phyloP scores from a whole-genome alignment of 805 yeast species.

The Debaryomyces tyrocola region DNA sequence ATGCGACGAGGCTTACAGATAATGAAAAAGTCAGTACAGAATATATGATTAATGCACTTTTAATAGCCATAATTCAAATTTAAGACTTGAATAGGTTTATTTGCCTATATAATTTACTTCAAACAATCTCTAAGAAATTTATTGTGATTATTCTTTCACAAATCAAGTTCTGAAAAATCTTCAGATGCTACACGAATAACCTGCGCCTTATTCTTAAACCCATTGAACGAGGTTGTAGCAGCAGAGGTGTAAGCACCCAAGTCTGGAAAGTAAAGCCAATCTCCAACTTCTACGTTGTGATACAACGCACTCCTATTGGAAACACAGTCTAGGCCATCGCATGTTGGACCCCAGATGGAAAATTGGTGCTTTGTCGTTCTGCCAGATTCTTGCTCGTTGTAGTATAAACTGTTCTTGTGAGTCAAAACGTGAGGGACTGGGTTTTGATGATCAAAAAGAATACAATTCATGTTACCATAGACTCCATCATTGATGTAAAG shows the following conservation, averaged over 20 bases:
- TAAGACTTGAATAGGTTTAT: no score
- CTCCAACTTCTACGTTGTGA: constrained; percentile 73
- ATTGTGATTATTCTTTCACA: background rate
- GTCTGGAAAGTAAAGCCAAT: constrained; percentile 84
- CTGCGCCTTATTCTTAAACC: constrained; percentile 64
- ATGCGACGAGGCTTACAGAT: background rate
- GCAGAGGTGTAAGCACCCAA: constrained; percentile 92
- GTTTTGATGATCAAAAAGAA: constrained; percentile 85
- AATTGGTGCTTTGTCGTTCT: constrained; percentile 33
- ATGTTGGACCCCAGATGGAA: constrained; percentile 97
- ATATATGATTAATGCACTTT: background rate
- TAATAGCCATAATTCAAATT: background rate
- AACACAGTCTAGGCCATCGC: constrained; percentile 93
- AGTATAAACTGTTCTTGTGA: constrained; percentile 49
- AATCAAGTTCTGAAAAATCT: constrained; percentile 3
- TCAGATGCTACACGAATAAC: constrained; percentile 55
- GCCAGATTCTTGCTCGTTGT: constrained; percentile 20
- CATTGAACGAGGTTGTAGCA: constrained; percentile 92
- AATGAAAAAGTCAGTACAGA: background rate
- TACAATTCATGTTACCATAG: constrained; percentile 93
- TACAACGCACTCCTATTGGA: constrained; percentile 52
- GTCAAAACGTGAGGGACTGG: constrained; percentile 70
- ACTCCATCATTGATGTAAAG: constrained; percentile 92
- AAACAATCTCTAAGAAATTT: background rate
- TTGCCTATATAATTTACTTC: background rate